phyloP scores from a whole-genome alignment of 2,329 filamentous ascomycete species.

The Alternaria metachromatica region DNA sequence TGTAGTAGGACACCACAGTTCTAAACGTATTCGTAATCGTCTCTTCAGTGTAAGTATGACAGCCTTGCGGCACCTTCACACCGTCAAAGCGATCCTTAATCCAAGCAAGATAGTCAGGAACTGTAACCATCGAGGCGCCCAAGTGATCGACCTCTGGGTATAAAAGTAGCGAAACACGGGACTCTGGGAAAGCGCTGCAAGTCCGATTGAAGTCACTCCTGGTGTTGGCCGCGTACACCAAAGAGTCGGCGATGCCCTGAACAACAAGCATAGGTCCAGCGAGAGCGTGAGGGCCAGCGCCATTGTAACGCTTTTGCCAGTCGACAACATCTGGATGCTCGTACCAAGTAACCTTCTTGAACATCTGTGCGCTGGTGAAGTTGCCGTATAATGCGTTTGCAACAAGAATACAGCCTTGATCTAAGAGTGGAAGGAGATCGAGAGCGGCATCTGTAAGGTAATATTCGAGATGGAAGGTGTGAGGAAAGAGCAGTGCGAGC shows the following conservation, averaged over 20 bases:
- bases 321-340: not conserved
- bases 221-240: not conserved
- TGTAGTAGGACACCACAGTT: not conserved
- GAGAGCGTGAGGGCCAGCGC: not conserved
- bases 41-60: not conserved
- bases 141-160: not conserved
- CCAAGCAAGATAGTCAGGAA: not conserved
- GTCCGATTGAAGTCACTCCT: not conserved
- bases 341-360: not conserved
- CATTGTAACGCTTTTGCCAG: not conserved
- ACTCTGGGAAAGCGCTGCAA: not conserved
- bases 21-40: not conserved
- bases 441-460: not conserved
- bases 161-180: not conserved
- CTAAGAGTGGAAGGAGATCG: not conserved
- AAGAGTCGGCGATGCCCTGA: not conserved
- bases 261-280: not conserved
- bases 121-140: not conserved
- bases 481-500: not conserved
- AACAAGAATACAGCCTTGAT: not conserved
- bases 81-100: not conserved
- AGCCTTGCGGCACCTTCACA: not conserved
- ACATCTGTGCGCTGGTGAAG: not conserved
- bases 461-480: not conserved
- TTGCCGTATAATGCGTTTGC: not conserved